A percentile compares a stretch with the other conserved stretches of the same genome.
Evolutionary conservation across 2,329 filamentous ascomycete species (phyloP).

Genomic region (Sordariomycetes sp.): DNA sequence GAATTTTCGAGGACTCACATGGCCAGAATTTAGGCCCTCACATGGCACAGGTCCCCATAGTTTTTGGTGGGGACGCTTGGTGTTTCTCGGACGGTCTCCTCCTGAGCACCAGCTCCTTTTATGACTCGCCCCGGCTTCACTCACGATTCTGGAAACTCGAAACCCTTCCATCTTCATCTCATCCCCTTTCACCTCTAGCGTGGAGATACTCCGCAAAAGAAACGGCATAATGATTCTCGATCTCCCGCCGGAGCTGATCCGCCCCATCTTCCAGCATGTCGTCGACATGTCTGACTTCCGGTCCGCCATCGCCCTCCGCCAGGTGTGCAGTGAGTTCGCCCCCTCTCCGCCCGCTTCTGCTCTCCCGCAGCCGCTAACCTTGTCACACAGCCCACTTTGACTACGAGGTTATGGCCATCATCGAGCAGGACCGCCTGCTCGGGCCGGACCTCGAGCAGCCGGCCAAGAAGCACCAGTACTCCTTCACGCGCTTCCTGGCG

Average conservation of each 20-base stretch:
- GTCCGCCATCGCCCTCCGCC: neutral
- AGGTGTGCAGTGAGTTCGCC: neutral
- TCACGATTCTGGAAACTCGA: too few species aligned
- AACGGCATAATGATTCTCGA: neutral
- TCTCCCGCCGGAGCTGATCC: neutral
- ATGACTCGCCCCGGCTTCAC: too few species aligned
- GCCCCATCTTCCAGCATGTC: neutral
- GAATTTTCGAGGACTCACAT: too few species aligned
- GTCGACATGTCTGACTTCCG: neutral
- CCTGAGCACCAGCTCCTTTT: too few species aligned
- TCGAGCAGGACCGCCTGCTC: neutral
- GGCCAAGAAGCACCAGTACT: neutral
- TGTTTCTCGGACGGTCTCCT: too few species aligned
- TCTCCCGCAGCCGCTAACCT: neutral
- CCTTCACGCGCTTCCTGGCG: neutral
- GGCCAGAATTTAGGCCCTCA: too few species aligned
- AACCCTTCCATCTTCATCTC: neutral
- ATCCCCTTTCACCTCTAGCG: neutral
- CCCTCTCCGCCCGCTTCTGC: neutral
- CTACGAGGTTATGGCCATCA: neutral
- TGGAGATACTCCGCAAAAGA: neutral
- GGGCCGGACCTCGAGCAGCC: neutral
- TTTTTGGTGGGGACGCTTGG: too few species aligned
- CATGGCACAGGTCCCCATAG: too few species aligned
- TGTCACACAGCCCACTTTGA: neutral